Percentiles rank a stretch among this genome's conserved stretches.
phyloP scores from a whole-genome alignment of 768 basidiomycete genomes.

The Cystobasidium ongulense region DNA sequence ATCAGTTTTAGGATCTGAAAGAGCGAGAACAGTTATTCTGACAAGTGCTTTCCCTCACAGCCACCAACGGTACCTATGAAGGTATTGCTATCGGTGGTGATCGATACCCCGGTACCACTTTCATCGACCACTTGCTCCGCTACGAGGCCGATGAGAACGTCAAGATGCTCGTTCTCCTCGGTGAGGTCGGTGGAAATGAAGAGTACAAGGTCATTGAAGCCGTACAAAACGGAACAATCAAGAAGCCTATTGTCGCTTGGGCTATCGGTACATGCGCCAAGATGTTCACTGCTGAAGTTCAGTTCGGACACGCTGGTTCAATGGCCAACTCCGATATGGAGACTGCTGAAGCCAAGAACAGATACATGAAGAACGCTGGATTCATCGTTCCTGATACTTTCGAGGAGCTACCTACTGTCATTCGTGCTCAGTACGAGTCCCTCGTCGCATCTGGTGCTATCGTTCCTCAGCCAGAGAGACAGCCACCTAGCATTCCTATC shows the following conservation, averaged over 20 bases:
- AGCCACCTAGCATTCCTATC: conserved; percentile 97
- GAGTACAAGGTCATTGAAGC: conserved; percentile 99
- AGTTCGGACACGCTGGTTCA: conserved; percentile 96
- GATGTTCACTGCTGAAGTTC: conserved; percentile 99
- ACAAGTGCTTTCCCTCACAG: conserved; percentile 30
- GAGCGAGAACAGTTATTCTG: neutral
- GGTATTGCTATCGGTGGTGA: conserved; percentile 99
- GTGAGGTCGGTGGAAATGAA: conserved; percentile 97
- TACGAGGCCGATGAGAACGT: conserved; percentile 95
- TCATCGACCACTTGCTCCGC: conserved; percentile 96
- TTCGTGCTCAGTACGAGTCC: conserved; percentile 73
- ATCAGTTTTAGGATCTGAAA: neutral
- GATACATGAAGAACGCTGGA: conserved; percentile 84
- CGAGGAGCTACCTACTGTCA: conserved; percentile 79
- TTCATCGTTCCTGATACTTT: conserved; percentile 97
- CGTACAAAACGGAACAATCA: conserved; percentile 84
- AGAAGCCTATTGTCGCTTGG: conserved; percentile 99
- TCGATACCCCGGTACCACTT: conserved; percentile 94
- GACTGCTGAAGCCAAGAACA: conserved; percentile 97
- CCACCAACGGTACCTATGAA: conserved; percentile 97
- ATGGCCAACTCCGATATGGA: conserved; percentile 97
- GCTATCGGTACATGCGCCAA: conserved; percentile 99
- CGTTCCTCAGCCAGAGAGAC: conserved; percentile 63
- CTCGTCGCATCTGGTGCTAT: conserved; percentile 67
- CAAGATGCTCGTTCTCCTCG: conserved; percentile 98